These are phyloP conservation scores for Salvia miltiorrhiza DNA, from an alignment of 257 asterid genomes.

Conservation along the genomic window DNA sequence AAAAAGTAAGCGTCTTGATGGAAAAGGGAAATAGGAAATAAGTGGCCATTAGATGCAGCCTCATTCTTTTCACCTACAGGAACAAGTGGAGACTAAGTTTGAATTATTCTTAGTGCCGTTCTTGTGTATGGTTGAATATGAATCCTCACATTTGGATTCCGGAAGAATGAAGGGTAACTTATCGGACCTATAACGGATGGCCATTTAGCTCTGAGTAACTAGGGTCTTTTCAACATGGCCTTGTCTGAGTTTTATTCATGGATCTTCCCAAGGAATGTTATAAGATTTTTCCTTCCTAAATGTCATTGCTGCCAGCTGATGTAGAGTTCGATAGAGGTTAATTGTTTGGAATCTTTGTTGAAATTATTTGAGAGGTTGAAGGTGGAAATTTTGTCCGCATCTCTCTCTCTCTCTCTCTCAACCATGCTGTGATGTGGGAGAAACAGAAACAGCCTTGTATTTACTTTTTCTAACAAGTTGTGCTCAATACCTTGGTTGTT, in stretches of 20 bases:
- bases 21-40: not conserved
- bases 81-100: conserved; percentile 20
- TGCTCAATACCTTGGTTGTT: not conserved
- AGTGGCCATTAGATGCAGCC: conserved; percentile 11
- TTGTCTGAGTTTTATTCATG: conserved; percentile 1
- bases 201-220: not conserved
- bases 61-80: conserved; percentile 19
- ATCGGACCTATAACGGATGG: not conserved
- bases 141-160: not conserved
- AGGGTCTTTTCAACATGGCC: not conserved
- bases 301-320: not conserved
- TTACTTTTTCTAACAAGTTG: not conserved
- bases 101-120: not conserved
- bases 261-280: not conserved
- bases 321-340: not conserved
- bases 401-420: too few relatives aligned
- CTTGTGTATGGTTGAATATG: conserved; percentile 1
- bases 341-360: not conserved
- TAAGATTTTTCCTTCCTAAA: not conserved
- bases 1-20: conserved; percentile 24
- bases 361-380: not conserved
- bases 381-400: not conserved
- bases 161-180: not conserved
- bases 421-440: too few relatives aligned
- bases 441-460: too few relatives aligned